Base-by-base conservation (phyloP, 1,139 yeast species). In the Oligophagozyma castellii region DNA sequence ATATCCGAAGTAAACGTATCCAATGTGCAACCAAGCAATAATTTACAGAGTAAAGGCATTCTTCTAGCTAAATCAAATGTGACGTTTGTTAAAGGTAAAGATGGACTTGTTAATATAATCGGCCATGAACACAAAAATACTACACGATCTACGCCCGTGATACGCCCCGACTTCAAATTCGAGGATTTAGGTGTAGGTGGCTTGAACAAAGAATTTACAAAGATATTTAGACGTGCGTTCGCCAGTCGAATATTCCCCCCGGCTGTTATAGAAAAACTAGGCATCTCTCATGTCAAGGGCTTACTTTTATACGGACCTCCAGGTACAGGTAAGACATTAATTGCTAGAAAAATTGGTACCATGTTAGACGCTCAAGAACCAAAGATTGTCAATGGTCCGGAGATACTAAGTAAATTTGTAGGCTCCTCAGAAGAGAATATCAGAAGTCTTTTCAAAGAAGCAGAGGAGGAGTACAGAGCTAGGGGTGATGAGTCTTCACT, bases 181-280 rank as follows among this genome's bases (percentile, higher is more conserved):
- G 95, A 89, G 55, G 93, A 83, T 48, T 71, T 92, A 71, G 99
- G 99, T 12, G 93, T 89, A 49, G 99, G 99, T 59, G 99, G 99
- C 39, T 67, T 89, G 42, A 98, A 89, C 51, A 72, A 69, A 31
- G 95, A 89, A 56, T 92, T 89, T 51, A 79, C 86, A 34, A 83
- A 84, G 37, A 89, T 89, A 48, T 84, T 89, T 59, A 73, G 98
- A 61, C 75, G 99, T 59, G 96, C 98, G 0, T 92, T 89, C 60
- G 94, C 94, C 16, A 75, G 93, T 36, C 73, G 99, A 59, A 84
- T 89, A 40, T 80, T 84, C 46, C 93, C 95, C 13, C 95, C 96
- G 2, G 83, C 83, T 21, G 76, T 86, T 38, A 84, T 86, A 26
- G 93, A 83, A 46, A 80, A 80, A 51, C 66, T 89, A 47, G 96